Evolutionary conservation across 73 alveolate genomes (phyloP).

Genomic region (Stentor coeruleus): DNA sequence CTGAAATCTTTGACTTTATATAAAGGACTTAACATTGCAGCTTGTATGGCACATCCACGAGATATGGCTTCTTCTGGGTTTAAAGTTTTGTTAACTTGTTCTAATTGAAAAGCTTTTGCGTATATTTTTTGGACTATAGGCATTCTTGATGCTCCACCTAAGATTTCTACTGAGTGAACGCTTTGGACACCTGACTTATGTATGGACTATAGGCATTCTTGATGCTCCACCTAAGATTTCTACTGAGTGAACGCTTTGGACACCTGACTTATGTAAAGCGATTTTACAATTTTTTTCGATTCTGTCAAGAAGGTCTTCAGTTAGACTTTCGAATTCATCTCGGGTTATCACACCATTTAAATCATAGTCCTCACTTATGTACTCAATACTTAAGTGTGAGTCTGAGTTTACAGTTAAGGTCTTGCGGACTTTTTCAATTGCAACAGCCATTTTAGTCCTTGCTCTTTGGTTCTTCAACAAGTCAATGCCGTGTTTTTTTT

Average conservation of each 20-base stretch:
- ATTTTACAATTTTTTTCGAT: conserved; percentile 49
- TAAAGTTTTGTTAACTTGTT: conserved; percentile 86
- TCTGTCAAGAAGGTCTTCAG: conserved; percentile 49
- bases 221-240: conserved; percentile 97
- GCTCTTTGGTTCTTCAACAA: conserved; percentile 80
- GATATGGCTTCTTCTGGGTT: conserved; percentile 96
- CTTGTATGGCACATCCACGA: conserved; percentile 98
- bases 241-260: conserved; percentile 64
- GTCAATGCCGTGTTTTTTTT: conserved; percentile 69
- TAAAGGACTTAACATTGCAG: conserved; percentile 96
- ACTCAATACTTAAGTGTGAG: conserved; percentile 74
- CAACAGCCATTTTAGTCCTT: conserved; percentile 83
- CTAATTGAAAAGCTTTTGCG: conserved; percentile 82
- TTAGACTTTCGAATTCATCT: conserved; percentile 83
- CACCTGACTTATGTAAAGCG: conserved; percentile 56
- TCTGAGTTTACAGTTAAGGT: conserved; percentile 89
- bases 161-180: conserved; percentile 89
- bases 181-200: conserved; percentile 42
- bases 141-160: conserved; percentile 95
- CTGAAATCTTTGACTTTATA: conserved; percentile 83
- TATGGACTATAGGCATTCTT: conserved; percentile 96
- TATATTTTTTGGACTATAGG: conserved; percentile 85
- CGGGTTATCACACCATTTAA: conserved; percentile 71
- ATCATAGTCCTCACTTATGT: conserved; percentile 94
- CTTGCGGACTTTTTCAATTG: conserved; percentile 89